Conservation (phyloP, 2,329 filamentous ascomycete species). For the Aureobasidium musti region DNA sequence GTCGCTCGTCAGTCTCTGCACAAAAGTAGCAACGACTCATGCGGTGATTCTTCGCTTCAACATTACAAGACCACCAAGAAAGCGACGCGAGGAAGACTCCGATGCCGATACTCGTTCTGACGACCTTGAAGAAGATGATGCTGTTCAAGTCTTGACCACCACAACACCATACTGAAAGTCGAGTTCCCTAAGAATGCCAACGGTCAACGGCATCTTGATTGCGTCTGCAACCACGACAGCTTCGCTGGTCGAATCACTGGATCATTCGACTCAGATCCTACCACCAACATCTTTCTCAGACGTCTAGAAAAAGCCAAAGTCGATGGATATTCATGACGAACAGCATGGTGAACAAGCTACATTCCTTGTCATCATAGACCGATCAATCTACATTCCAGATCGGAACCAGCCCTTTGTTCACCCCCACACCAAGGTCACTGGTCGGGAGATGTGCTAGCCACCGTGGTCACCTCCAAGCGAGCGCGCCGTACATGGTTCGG, state of each 20-base stretch:
- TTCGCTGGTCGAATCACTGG: too few species aligned
- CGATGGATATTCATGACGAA: neutral
- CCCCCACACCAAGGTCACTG: neutral
- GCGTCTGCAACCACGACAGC: too few species aligned
- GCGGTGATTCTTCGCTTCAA: too few species aligned
- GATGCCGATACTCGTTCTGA: neutral
- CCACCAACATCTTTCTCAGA: too few species aligned
- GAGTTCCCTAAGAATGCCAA: too few species aligned
- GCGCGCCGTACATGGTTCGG: neutral
- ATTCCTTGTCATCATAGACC: neutral
- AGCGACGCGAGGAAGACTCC: neutral
- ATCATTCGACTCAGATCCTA: too few species aligned
- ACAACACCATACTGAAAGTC: too few species aligned
- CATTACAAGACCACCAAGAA: too few species aligned
- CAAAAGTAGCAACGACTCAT: too few species aligned
- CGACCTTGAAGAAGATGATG: neutral
- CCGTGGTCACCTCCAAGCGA: neutral
- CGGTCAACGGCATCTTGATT: too few species aligned
- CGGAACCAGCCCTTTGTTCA: neutral
- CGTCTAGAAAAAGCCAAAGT: too few species aligned
- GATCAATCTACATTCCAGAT: neutral
- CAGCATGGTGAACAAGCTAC: neutral
- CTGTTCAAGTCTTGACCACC: neutral
- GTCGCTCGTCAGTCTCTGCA: neutral
- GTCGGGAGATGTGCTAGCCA: neutral